phyloP scores from a whole-genome alignment of 129 eudicot genomes.

The Dittrichia graveolens region DNA sequence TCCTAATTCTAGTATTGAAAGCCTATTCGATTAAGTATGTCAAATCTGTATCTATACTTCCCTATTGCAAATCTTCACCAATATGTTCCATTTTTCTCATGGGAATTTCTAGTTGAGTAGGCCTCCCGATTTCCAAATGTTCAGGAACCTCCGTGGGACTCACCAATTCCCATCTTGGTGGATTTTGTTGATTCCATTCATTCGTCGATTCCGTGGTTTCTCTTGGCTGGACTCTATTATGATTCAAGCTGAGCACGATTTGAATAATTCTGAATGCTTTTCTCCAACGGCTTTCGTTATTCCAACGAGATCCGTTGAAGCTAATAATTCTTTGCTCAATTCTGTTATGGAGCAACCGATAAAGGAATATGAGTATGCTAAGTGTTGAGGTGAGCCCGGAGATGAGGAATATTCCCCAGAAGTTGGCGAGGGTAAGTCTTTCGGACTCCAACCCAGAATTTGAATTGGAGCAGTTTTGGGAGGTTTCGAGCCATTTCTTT shows the following conservation, averaged over 20 bases:
- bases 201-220: neutral
- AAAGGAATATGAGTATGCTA: conserved; percentile 43
- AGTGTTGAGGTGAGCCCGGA: conserved; percentile 46
- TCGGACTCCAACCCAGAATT: conserved; percentile 30
- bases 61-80: conserved; percentile 3
- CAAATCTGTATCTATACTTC: neutral
- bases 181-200: conserved; percentile 17
- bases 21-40: too few relatives aligned
- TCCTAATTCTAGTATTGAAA: too few relatives aligned
- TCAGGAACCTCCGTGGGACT: conserved; percentile 39
- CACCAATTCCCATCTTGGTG: conserved; percentile 32
- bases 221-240: conserved; percentile 19
- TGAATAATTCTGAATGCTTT: conserved; percentile 18
- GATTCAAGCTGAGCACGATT: conserved; percentile 32
- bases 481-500: conserved; percentile 39
- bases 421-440: conserved; percentile 43
- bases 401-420: conserved; percentile 59
- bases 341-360: conserved; percentile 33
- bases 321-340: conserved; percentile 41
- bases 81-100: conserved; percentile 28
- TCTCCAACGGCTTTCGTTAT: conserved; percentile 31
- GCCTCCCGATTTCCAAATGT: conserved; percentile 41
- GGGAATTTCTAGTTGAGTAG: conserved; percentile 42
- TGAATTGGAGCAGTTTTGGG: conserved; percentile 32
- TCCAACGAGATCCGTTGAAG: conserved; percentile 11